A percentile compares a stretch with the other conserved stretches of the same genome.
These are phyloP conservation scores for Juglanconis sp. DNA, from an alignment of 2,329 filamentous ascomycete species.

Conservation along the genomic window DNA sequence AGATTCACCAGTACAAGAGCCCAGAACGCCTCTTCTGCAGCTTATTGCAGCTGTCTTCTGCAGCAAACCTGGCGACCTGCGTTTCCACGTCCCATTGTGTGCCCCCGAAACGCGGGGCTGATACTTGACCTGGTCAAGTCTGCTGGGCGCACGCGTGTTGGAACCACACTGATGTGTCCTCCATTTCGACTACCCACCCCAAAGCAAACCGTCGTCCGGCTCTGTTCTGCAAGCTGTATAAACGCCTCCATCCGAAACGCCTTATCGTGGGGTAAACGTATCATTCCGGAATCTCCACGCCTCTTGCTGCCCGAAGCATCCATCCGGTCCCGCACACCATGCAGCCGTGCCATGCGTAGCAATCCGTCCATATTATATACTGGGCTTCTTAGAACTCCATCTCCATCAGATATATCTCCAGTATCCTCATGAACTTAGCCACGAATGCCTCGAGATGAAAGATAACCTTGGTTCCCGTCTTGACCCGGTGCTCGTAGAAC, in stretches of 20 bases:
- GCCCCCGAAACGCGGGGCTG: not conserved
- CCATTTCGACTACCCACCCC: not conserved
- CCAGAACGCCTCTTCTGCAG: not conserved
- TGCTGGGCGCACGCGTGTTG: not conserved
- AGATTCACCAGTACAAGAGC: not conserved
- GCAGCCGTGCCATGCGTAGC: not conserved
- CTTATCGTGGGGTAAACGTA: not conserved
- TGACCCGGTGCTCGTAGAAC: conserved; percentile 94
- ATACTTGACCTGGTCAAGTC: not conserved
- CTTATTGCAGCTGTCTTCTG: not conserved
- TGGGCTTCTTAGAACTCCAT: conserved; percentile 63
- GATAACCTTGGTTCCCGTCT: conserved; percentile 89
- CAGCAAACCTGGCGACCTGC: not conserved
- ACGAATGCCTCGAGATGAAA: conserved; percentile 98
- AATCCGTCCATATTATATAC: not conserved
- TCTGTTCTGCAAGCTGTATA: not conserved
- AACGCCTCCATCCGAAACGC: conserved; percentile 10
- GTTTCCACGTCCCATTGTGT: not conserved
- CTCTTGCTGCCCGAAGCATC: not conserved
- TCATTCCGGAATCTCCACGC: not conserved
- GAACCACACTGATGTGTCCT: not conserved
- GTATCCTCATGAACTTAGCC: conserved; percentile 94
- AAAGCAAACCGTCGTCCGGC: not conserved
- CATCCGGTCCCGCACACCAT: not conserved
- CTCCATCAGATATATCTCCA: conserved; percentile 87